phyloP scores from a whole-genome alignment of 768 basidiomycete genomes.

The Tulasnella sp. region DNA sequence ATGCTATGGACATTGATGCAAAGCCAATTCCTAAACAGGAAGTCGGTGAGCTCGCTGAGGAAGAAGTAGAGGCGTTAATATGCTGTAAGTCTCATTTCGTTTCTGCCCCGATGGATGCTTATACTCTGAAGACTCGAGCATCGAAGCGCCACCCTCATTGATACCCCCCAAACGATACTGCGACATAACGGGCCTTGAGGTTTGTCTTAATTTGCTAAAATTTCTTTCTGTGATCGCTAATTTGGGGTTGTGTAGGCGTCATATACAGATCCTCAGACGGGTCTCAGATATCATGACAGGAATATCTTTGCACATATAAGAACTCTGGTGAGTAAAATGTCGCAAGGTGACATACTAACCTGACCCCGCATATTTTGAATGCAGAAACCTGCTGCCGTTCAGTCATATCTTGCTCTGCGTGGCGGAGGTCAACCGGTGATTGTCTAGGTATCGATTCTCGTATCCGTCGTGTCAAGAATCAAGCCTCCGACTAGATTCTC shows the following conservation, averaged over 20 bases:
- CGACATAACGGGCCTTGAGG: slow-evolving; percentile 79
- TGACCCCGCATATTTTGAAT: neutral
- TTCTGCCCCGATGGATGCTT: neutral
- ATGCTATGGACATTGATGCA: slow-evolving; percentile 44
- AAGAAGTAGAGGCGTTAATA: slow-evolving; percentile 29
- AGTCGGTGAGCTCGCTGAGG: slow-evolving; percentile 4
- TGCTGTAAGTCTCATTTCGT: slow-evolving; percentile 41
- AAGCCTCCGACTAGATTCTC: too few species aligned
- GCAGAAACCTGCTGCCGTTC: slow-evolving; percentile 12
- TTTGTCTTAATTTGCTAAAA: slow-evolving; percentile 23
- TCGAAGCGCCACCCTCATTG: slow-evolving; percentile 75
- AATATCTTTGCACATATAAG: slow-evolving; percentile 76
- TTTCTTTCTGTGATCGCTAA: neutral
- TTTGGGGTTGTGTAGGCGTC: slow-evolving; percentile 42
- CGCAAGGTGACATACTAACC: neutral
- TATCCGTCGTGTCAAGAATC: too few species aligned
- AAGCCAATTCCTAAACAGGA: neutral
- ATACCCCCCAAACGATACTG: slow-evolving; percentile 67
- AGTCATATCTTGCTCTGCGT: neutral
- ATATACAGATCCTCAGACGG: slow-evolving; percentile 72
- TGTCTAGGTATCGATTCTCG: too few species aligned
- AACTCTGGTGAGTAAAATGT: slow-evolving; percentile 40
- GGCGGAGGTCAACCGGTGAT: slow-evolving; percentile 10
- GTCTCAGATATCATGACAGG: slow-evolving; percentile 72
- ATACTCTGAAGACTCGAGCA: slow-evolving; percentile 46